These are phyloP conservation scores for Ophiostoma montium DNA, from an alignment of 2,329 filamentous ascomycete genomes.

Conservation along the genomic window DNA sequence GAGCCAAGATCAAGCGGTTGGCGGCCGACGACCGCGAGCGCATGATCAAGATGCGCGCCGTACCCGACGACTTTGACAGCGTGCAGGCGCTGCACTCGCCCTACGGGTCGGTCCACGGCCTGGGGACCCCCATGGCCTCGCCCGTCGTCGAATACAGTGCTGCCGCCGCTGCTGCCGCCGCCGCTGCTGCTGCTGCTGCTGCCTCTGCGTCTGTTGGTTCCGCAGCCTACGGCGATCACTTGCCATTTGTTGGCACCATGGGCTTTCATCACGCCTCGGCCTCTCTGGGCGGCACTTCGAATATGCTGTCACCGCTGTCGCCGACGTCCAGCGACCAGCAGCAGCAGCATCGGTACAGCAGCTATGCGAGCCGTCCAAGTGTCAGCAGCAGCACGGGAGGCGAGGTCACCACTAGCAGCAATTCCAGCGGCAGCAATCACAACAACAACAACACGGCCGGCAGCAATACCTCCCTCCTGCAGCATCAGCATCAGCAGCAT, in stretches of 20 bases:
- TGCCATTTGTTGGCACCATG: slow-evolving; percentile 53
- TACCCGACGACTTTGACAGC: slow-evolving; percentile 58
- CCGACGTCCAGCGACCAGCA: slow-evolving; percentile 23
- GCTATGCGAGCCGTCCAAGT: slow-evolving; percentile 23
- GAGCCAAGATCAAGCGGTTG: slow-evolving; percentile 58
- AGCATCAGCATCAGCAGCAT: not conserved
- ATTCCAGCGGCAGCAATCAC: not conserved
- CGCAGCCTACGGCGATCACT: slow-evolving; percentile 12
- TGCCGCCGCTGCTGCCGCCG: slow-evolving; percentile 21
- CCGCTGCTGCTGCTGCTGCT: slow-evolving; percentile 16
- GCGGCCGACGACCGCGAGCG: slow-evolving; percentile 56
- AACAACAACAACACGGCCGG: not conserved
- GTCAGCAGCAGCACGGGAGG: slow-evolving; percentile 26
- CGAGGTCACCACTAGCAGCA: no score
- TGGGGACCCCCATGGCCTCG: slow-evolving; percentile 33
- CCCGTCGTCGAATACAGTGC: slow-evolving; percentile 24
- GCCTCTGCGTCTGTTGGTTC: no score
- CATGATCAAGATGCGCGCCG: slow-evolving; percentile 58
- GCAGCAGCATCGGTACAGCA: slow-evolving; percentile 27
- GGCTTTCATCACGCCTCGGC: slow-evolving; percentile 43
- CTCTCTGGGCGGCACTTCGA: slow-evolving; percentile 31
- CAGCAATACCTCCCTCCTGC: no score
- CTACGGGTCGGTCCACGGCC: slow-evolving; percentile 45
- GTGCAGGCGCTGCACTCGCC: slow-evolving; percentile 54
- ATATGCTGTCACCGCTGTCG: slow-evolving; percentile 44